Conservation (phyloP, 2,329 filamentous ascomycete genomes). For the Zymoseptoria pseudotritici region DNA sequence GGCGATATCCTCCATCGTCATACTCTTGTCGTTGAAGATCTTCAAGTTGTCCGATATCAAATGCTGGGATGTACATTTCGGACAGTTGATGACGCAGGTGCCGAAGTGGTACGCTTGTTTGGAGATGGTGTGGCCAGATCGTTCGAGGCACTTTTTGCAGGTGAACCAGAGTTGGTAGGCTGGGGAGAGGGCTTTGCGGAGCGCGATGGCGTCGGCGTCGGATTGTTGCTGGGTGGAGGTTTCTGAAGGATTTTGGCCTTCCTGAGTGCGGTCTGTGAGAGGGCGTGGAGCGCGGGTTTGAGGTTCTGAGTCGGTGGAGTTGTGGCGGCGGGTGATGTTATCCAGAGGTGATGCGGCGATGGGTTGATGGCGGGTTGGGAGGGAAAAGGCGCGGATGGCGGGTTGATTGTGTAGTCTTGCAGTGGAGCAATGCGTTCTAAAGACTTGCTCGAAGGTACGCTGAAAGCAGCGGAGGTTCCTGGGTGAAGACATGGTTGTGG, state of each 20-base stretch:
- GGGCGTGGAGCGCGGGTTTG: slow-evolving; percentile 15
- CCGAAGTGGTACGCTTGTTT: slow-evolving; percentile 95
- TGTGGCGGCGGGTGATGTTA: slow-evolving; percentile 2
- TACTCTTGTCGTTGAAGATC: slow-evolving; percentile 64
- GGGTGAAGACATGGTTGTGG: slow-evolving; percentile 7
- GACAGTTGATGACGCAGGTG: slow-evolving; percentile 82
- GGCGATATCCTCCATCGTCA: slow-evolving; percentile 73
- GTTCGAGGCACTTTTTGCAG: slow-evolving; percentile 66
- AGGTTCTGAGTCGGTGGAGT: slow-evolving; percentile 1
- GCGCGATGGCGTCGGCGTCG: slow-evolving; percentile 29
- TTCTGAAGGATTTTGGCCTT: neutral
- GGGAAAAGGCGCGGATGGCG: slow-evolving; percentile 10
- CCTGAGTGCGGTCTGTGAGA: slow-evolving; percentile 23
- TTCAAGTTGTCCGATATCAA: slow-evolving; percentile 85
- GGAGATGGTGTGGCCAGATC: slow-evolving; percentile 77
- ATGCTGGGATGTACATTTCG: slow-evolving; percentile 77
- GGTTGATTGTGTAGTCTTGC: slow-evolving; percentile 4
- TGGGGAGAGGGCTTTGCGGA: slow-evolving; percentile 45
- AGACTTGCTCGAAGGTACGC: slow-evolving; percentile 28
- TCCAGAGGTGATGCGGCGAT: neutral
- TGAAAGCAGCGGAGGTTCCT: slow-evolving; percentile 29
- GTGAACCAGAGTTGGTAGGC: slow-evolving; percentile 88
- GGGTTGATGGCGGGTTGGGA: slow-evolving; percentile 5
- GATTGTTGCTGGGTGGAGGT: slow-evolving; percentile 12
- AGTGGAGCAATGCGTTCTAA: slow-evolving; percentile 23